Evolutionary conservation across 2,329 filamentous ascomycete species (phyloP), one percentile per base, ranked within the genome.

Genomic region (Trichoderma sp.): DNA sequence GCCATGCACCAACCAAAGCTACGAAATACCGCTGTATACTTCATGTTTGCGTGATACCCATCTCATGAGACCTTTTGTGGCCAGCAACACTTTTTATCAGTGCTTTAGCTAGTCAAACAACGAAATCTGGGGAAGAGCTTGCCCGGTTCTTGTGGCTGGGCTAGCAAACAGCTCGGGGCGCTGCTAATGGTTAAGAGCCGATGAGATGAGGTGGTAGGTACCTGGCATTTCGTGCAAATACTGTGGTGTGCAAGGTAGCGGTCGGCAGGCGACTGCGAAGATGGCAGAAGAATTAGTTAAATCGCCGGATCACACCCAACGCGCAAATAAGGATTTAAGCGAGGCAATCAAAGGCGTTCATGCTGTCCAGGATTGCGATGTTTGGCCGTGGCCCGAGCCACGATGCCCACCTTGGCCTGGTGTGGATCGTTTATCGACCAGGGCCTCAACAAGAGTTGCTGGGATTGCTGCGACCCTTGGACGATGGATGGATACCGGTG

Each of bases 91-190:
- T 49, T 49, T 31, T 58, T 49, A 33, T 58, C 29, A 58, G 52
- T 66, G 63, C 37, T 58, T 66, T 21, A 27, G 24, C 14, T 27
- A 33, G 33, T 21, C 33, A 27, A 31, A 21, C 40, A 29, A 35
- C 53, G n/a, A n/a, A 58, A 58, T 58, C 63, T 24, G 63, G 63
- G 63, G 63, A 58, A 35, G 63, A 21, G 13, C 37, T 33, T 24
- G 53, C n/a, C 33, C 40, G 53, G n/a, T 33, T 24, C 63, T 66
- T 66, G 63, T 57, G 63, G 63, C 63, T 66, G 52, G 53, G 11
- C 63, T 66, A 66, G 53, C 63, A 47, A 66, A 49, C 52, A 66
- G 63, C 53, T 66, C 16, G 52, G 60, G 63, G 37, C 53, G 35
- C 24, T 11, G 37, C 37, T 66, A 47, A 56, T 33, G 13, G 40